phyloP scores from a whole-genome alignment of 2,329 filamentous ascomycete species.

The Cytospora leucostoma region DNA sequence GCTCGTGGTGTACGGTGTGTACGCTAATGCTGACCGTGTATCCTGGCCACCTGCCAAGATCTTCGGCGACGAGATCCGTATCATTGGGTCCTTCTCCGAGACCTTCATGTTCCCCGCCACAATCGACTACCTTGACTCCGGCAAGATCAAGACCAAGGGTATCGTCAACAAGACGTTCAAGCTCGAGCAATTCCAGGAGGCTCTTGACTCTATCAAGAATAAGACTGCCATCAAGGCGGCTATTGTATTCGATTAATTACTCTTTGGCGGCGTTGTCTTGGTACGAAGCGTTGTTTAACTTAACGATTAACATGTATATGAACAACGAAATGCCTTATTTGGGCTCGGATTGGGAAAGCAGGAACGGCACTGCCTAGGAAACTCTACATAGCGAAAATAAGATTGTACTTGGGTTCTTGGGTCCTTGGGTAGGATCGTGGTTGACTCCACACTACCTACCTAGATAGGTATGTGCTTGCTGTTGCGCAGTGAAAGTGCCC shows the following conservation, averaged over 20 bases:
- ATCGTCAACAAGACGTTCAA: slow-evolving; percentile 75
- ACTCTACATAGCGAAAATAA: neutral
- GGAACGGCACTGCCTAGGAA: neutral
- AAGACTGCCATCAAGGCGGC: slow-evolving; percentile 75
- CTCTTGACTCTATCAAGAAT: slow-evolving; percentile 69
- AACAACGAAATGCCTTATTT: neutral
- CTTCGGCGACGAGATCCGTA: slow-evolving; percentile 68
- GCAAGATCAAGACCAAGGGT: slow-evolving; percentile 63
- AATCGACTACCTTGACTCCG: slow-evolving; percentile 56
- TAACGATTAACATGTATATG: neutral
- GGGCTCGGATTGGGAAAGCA: neutral
- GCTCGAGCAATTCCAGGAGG: slow-evolving; percentile 72
- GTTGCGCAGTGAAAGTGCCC: neutral
- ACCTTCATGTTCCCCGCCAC: slow-evolving; percentile 68
- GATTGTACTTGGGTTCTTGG: neutral
- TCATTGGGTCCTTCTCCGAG: slow-evolving; percentile 72
- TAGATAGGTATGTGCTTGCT: neutral
- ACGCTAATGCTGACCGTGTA: slow-evolving; percentile 62
- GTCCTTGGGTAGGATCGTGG: neutral
- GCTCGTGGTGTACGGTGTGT: slow-evolving; percentile 51
- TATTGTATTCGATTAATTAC: slow-evolving; percentile 64
- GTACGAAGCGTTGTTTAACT: neutral
- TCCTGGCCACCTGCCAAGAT: slow-evolving; percentile 73
- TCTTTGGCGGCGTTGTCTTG: slow-evolving; percentile 2
- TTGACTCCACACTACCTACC: neutral